Evolutionary conservation across 2,329 filamentous ascomycete genomes (phyloP).

Genomic region (Herpomyces periplanetae): DNA sequence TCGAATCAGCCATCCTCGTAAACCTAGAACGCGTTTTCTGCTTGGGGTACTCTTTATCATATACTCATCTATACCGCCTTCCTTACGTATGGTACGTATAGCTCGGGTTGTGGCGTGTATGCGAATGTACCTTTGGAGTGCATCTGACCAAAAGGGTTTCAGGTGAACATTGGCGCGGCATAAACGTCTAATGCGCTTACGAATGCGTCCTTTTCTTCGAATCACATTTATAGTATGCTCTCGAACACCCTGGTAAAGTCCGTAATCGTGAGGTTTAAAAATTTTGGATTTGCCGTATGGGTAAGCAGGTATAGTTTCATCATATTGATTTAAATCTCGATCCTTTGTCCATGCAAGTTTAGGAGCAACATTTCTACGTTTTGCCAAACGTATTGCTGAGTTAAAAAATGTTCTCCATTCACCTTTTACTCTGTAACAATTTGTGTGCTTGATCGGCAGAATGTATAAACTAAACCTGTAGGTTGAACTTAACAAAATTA

Average conservation of each 20-base stretch:
- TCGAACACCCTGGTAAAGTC: conserved; percentile 25
- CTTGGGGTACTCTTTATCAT: conserved; percentile 36
- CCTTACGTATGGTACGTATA: conserved; percentile 25
- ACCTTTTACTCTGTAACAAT: no score
- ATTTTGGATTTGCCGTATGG: conserved; percentile 25
- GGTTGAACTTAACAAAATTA: no score
- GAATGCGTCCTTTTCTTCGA: conserved; percentile 22
- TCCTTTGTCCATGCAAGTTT: no score
- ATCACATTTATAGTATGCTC: conserved; percentile 49
- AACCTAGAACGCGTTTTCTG: conserved; percentile 48
- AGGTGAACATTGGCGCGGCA: conserved; percentile 34
- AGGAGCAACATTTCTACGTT: no score
- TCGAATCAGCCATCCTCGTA: conserved; percentile 55
- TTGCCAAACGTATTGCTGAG: no score
- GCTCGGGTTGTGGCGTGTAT: conserved; percentile 28
- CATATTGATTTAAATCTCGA: no score
- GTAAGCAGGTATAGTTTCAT: conserved; percentile 19
- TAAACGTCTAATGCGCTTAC: conserved; percentile 24
- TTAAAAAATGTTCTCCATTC: no score
- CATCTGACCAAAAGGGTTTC: conserved; percentile 23
- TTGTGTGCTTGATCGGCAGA: no score
- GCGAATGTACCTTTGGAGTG: conserved; percentile 20
- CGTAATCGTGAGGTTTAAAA: conserved; percentile 43
- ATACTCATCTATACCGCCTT: conserved; percentile 67
- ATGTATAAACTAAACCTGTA: no score